Base-by-base conservation (phyloP, 495 filamentous ascomycete species). In the Eremomyces bilateralis region DNA sequence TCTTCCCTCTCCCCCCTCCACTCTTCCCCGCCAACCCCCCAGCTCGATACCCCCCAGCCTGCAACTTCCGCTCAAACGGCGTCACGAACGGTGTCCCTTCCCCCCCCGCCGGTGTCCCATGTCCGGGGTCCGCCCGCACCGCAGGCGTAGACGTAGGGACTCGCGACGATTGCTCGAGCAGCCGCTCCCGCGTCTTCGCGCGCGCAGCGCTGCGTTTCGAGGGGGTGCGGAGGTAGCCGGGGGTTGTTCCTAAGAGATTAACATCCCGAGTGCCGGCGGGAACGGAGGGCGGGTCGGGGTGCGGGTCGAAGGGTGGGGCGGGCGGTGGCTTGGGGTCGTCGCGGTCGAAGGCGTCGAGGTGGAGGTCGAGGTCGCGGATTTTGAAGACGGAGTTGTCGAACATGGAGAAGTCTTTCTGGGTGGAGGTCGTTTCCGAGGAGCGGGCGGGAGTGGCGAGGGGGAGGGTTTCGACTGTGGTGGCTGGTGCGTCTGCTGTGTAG, bases 381-480 rank as follows among this genome's bases (percentile, higher is more conserved):
- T 64, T 63, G 39, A 71, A 59, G 3, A 59, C 64, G 4, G 16
- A 15, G 11, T 59, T 60, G 40, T 65, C 59, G 35, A 58, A 44
- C 20, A 51, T 46, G 18, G 53, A 59, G 57, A 38, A 59, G 39
- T 43, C 48, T 46, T 48, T 52, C 15, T 42, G 43, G 33, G 42
- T 41, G 8, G 27, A 36, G 29, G 32, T n/a, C 33, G 42, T 40
- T 10, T 37, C 35, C 45, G 51, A 13, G 52, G 56, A 35, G 49
- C 29, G 11, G 22, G 34, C 13, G 39, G 19, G 53, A 27, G 29
- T 24, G 27, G 15, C 21, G 19, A 31, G 36, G 44, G 20, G 3
- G 20, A 17, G 11, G 30, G 13, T 29, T 13, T 20, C 12, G 3
- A n/a, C 21, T 12, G 42, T 11, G 21, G 16, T 17, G n/a, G 22